Percentiles rank a stretch among this genome's conserved stretches.
Conservation (phyloP, 2,329 filamentous ascomycete species). For the Venturiaceae sp. region DNA sequence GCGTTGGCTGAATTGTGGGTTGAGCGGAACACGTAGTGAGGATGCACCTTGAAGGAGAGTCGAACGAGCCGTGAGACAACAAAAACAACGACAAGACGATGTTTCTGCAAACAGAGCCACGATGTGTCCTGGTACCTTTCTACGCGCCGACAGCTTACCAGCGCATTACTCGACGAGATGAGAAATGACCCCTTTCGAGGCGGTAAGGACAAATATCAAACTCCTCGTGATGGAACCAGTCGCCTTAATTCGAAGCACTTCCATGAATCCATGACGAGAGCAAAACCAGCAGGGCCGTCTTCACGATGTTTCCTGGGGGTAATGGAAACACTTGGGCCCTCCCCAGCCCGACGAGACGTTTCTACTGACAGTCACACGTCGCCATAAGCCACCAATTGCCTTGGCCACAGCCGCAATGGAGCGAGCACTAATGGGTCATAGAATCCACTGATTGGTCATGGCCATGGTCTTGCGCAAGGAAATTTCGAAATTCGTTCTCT, state of each 20-base stretch:
- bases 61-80: too few relatives aligned
- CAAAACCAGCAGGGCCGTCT: background rate
- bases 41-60: background rate
- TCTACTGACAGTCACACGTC: background rate
- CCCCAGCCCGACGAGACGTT: background rate
- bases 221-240: background rate
- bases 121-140: background rate
- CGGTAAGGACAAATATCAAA: too few relatives aligned
- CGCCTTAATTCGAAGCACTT: background rate
- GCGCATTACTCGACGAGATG: background rate
- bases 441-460: background rate
- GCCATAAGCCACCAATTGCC: background rate
- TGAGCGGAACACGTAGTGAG: background rate
- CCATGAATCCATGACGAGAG: background rate
- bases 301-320: slow-evolving; percentile 13
- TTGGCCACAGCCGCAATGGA: background rate
- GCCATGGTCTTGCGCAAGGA: background rate
- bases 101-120: background rate
- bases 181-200: background rate
- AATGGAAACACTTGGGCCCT: slow-evolving; percentile 12
- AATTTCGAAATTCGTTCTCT: background rate
- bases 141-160: background rate
- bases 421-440: background rate
- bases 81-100: background rate
- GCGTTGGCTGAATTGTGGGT: background rate